phyloP scores from a whole-genome alignment of 345 rosid genomes.

The Noccaea bulbosa region DNA sequence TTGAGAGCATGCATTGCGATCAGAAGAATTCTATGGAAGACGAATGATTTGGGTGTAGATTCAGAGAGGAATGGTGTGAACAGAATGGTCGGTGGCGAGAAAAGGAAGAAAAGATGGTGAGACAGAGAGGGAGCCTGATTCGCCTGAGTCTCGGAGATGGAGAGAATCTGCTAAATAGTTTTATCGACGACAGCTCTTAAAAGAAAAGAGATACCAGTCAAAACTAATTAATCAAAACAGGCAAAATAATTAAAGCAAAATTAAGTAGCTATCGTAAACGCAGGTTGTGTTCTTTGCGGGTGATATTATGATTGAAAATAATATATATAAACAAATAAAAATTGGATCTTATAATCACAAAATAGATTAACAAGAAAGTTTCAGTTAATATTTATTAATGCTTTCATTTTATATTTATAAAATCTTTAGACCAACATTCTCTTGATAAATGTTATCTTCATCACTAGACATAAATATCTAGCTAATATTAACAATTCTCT shows the following conservation, averaged over 20 bases:
- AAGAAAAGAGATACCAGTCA: not conserved
- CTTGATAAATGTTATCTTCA: no score
- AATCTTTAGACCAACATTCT: no score
- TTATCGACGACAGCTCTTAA: not conserved
- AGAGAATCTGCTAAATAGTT: not conserved
- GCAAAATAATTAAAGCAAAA: not conserved
- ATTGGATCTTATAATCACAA: no score
- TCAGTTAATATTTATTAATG: no score
- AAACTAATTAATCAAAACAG: constrained; percentile 7
- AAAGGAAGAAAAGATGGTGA: not conserved
- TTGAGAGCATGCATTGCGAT: constrained; percentile 64
- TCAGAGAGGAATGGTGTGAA: not conserved
- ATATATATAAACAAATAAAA: no score
- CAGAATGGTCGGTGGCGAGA: constrained; percentile 22
- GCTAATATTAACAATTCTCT: no score
- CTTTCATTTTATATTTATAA: no score
- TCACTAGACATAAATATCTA: no score
- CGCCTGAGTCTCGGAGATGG: constrained; percentile 15
- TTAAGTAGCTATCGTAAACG: no score
- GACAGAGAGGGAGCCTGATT: constrained; percentile 18
- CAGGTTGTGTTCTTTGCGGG: no score
- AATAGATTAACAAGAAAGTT: no score
- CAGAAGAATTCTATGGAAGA: not conserved
- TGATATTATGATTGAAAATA: no score
- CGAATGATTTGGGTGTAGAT: not conserved